These are phyloP conservation scores for Alisma plantagoaquatica DNA, from an alignment of 106 monocot species.

Conservation along the genomic window DNA sequence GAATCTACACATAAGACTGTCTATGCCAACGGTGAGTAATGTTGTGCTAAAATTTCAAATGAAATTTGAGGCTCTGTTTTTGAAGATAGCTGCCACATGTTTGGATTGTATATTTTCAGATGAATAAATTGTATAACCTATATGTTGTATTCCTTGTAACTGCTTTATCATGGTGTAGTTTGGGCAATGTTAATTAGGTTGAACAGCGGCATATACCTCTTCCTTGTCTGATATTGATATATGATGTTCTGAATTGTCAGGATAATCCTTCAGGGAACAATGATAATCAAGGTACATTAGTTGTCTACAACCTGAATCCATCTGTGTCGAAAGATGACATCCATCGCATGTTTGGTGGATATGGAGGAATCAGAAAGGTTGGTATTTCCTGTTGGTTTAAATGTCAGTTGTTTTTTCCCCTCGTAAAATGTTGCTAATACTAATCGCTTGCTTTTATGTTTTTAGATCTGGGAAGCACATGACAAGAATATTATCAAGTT, in stretches of 20 bases:
- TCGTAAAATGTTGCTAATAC: too few relatives aligned
- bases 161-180: background rate
- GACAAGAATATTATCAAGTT: conserved; percentile 18
- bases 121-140: background rate
- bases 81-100: background rate
- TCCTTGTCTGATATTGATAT: too few relatives aligned
- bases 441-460: too few relatives aligned
- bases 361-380: conserved; percentile 24
- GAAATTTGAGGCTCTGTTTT: background rate
- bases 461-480: conserved; percentile 15
- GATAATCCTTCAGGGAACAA: conserved; percentile 48
- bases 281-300: conserved; percentile 42
- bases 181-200: too few relatives aligned
- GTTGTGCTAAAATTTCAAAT: background rate
- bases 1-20: conserved; percentile 65
- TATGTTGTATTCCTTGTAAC: background rate
- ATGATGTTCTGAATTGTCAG: too few relatives aligned
- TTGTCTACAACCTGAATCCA: conserved; percentile 40
- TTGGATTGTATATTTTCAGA: background rate
- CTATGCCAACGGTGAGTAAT: conserved; percentile 37
- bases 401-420: too few relatives aligned
- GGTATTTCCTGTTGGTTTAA: too few relatives aligned
- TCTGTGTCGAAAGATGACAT: conserved; percentile 55
- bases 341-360: conserved; percentile 36
- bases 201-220: too few relatives aligned